A percentile compares a stretch with the other conserved stretches of the same genome.
Evolutionary conservation across 352 stramenopile genomes (phyloP).

Genomic region (Peronospora belbahrii): DNA sequence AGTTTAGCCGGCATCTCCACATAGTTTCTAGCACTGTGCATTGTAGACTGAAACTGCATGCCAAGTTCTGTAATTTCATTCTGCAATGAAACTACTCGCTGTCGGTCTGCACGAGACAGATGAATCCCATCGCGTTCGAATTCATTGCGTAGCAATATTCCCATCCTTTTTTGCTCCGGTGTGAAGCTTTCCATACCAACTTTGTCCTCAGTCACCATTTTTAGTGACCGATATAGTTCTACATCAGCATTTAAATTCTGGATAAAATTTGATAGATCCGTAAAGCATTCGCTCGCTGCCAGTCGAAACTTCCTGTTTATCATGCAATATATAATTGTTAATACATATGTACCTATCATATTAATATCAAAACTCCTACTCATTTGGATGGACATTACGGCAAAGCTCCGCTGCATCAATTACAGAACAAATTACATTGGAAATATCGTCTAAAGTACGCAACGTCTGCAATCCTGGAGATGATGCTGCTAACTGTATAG

Average conservation of each 20-base stretch:
- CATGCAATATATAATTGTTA: not conserved
- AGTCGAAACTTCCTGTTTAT: slow-evolving; percentile 64
- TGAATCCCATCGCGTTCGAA: slow-evolving; percentile 96
- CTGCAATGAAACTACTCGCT: slow-evolving; percentile 81
- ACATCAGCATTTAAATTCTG: slow-evolving; percentile 90
- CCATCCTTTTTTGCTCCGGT: slow-evolving; percentile 89
- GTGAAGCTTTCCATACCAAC: slow-evolving; percentile 53
- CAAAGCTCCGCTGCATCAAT: slow-evolving; percentile 94
- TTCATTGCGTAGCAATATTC: slow-evolving; percentile 81
- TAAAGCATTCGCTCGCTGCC: slow-evolving; percentile 84
- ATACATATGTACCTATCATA: not conserved
- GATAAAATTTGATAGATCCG: slow-evolving; percentile 91
- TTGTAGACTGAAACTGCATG: slow-evolving; percentile 87
- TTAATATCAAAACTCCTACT: slow-evolving; percentile 28
- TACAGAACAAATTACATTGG: slow-evolving; percentile 91
- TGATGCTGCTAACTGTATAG: slow-evolving; percentile 37
- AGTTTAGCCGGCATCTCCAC: slow-evolving; percentile 54
- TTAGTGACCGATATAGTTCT: slow-evolving; percentile 84
- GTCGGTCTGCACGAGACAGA: slow-evolving; percentile 58
- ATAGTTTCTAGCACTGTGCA: slow-evolving; percentile 53
- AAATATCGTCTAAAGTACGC: slow-evolving; percentile 89
- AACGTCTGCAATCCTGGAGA: slow-evolving; percentile 61
- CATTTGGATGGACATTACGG: slow-evolving; percentile 87
- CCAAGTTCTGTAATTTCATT: slow-evolving; percentile 83
- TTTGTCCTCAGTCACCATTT: slow-evolving; percentile 51